These are phyloP conservation scores for Thraustotheca clavata DNA, from an alignment of 352 stramenopile genomes.

Conservation along the genomic window DNA sequence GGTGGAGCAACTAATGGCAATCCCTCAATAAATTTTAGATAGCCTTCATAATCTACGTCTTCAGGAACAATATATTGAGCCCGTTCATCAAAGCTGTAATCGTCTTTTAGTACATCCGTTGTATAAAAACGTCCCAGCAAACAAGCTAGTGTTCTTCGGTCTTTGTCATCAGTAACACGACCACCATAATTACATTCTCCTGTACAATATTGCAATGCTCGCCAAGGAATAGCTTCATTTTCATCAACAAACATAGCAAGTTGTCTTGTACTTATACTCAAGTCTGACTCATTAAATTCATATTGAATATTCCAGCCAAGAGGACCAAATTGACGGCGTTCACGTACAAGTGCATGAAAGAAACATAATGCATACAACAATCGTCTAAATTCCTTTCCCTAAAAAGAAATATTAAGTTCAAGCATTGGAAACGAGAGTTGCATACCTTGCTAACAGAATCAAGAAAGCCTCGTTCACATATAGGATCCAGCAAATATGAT, in stretches of 20 bases:
- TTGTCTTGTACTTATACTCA: slow-evolving; percentile 88
- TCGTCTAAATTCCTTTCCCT: slow-evolving; percentile 74
- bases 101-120: slow-evolving; percentile 46
- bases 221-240: slow-evolving; percentile 77
- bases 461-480: slow-evolving; percentile 85
- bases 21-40: slow-evolving; percentile 68
- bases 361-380: slow-evolving; percentile 88
- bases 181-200: slow-evolving; percentile 82
- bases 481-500: slow-evolving; percentile 88
- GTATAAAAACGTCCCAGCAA: slow-evolving; percentile 71
- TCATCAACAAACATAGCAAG: slow-evolving; percentile 90
- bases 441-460: slow-evolving; percentile 43
- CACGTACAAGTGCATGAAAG: slow-evolving; percentile 89
- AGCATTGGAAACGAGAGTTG: slow-evolving; percentile 11
- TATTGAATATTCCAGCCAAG: slow-evolving; percentile 96
- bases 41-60: slow-evolving; percentile 59
- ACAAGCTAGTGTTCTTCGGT: slow-evolving; percentile 64
- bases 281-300: slow-evolving; percentile 92
- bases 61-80: slow-evolving; percentile 62
- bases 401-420: too few species aligned
- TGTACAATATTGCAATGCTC: slow-evolving; percentile 57
- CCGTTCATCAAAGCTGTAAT: slow-evolving; percentile 59
- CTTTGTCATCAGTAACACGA: slow-evolving; percentile 80
- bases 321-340: slow-evolving; percentile 87
- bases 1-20: slow-evolving; percentile 83